Evolutionary conservation across 2,329 filamentous ascomycete genomes (phyloP).

Genomic region (Diaporthe destruens): DNA sequence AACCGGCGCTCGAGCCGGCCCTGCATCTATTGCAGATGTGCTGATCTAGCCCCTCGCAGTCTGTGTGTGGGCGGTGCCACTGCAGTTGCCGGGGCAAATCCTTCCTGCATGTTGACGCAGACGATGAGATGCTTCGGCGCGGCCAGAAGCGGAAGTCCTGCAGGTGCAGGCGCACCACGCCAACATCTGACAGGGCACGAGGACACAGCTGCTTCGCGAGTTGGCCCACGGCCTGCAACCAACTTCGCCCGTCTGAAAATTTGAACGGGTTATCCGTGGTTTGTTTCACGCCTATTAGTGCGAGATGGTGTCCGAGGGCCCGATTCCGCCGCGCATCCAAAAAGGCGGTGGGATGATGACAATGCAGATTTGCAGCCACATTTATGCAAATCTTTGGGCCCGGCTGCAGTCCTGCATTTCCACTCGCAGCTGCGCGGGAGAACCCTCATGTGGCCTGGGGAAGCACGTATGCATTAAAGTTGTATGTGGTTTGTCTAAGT

Average conservation of each 20-base stretch:
- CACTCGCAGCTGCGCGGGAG: neutral
- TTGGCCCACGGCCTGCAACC: neutral
- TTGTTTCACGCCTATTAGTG: conserved; percentile 23
- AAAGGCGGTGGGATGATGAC: conserved; percentile 35
- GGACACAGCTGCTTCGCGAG: conserved; percentile 10
- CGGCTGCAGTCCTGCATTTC: neutral
- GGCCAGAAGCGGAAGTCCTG: conserved; percentile 29
- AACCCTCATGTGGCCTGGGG: neutral
- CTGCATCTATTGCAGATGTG: neutral
- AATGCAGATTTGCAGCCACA: conserved; percentile 21
- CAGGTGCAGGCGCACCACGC: conserved; percentile 22
- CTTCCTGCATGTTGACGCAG: conserved; percentile 25
- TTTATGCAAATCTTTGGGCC: conserved; percentile 16
- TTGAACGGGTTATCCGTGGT: conserved; percentile 5
- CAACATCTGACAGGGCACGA: conserved; percentile 29
- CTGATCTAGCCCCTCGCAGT: conserved; percentile 10
- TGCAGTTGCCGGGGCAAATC: conserved; percentile 34
- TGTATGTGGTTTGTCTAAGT: conserved; percentile 21
- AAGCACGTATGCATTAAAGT: conserved; percentile 10
- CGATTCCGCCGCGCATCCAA: neutral
- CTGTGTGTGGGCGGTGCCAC: conserved; percentile 19
- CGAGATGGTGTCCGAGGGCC: conserved; percentile 14
- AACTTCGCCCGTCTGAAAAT: neutral
- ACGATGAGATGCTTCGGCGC: conserved; percentile 7
- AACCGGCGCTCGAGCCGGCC: neutral